phyloP scores from a whole-genome alignment of 108 stramenopile genomes.

The Fragilariopsis cylindrus region DNA sequence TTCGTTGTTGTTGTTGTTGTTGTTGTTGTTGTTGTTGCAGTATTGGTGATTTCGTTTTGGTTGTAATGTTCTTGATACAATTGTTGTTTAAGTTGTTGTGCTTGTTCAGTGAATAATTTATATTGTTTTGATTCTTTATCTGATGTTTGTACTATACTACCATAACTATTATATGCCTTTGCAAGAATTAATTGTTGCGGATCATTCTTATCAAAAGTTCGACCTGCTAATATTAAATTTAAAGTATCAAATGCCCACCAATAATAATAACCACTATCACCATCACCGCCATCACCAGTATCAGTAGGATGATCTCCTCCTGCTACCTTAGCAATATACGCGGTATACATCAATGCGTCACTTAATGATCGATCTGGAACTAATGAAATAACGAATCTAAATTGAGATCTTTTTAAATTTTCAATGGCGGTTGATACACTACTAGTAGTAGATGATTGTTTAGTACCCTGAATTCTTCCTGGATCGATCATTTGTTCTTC shows the following conservation, averaged over 20 bases:
- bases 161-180: constrained; percentile 42
- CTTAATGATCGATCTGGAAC: neutral
- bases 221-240: constrained; percentile 4
- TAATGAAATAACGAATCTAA: neutral
- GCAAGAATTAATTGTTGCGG: constrained; percentile 27
- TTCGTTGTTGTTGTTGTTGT: no score
- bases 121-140: constrained; percentile 2
- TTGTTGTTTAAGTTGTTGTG: constrained; percentile 6
- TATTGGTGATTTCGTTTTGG: neutral
- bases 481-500: neutral
- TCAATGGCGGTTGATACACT: neutral
- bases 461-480: neutral
- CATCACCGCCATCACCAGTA: neutral
- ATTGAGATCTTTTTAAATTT: neutral
- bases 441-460: neutral
- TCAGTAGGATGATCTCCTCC: neutral
- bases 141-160: constrained; percentile 11
- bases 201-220: constrained; percentile 20
- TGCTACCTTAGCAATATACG: neutral
- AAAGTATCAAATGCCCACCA: constrained; percentile 53
- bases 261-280: constrained; percentile 5
- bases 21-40: no score
- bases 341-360: neutral
- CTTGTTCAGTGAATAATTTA: constrained; percentile 8
- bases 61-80: constrained; percentile 11